Base-by-base conservation (phyloP, 768 basidiomycete genomes). In the Piloderma croceum region DNA sequence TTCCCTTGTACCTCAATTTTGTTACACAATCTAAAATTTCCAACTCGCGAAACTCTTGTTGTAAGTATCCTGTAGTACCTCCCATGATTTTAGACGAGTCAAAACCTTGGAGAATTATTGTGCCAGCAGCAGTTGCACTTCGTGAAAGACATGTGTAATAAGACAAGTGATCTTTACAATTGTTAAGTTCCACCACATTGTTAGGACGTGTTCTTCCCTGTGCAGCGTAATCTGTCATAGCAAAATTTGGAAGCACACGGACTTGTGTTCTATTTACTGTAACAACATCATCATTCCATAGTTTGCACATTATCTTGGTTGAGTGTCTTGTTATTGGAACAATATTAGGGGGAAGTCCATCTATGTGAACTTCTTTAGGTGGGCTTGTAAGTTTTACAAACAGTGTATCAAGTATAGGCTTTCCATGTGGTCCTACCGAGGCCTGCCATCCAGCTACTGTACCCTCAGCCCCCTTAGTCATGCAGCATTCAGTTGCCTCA, bases 11-110 rank as follows among this genome's bases (percentile, higher is more conserved):
- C 19, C 38, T 21, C 11, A 59, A 22, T 2, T 31, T 22, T 0
- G 61, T 67, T 1, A 69, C 57, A 6, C 62, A 49, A 52, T 68
- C 58, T 2, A 70, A 42, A 1, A 67, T 24, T 24, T 66, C 61
- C 1, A 65, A 43, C 24, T 66, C 62, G 6, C 59, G 31, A 24
- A 63, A 64, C 39, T 65, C 64, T n/a, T n/a, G n/a, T n/a, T n/a
- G n/a, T n/a, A n/a, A n/a, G n/a, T n/a, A n/a, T n/a, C n/a, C n/a
- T n/a, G 51, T 41, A 7, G 53, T 49, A 3, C 53, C 52, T 7
- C 50, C 48, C 12, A 47, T 57, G 2, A 68, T 58, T 48, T 48
- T 51, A 4, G 13, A 24, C 4, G 23, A 6, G 17, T 57, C 46
- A 41, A 63, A 57, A 1, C 45, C 51, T 31, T 62, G 52, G 9